Conservation (phyloP, 2,329 filamentous ascomycete genomes). For the Colletotrichum karsti region DNA sequence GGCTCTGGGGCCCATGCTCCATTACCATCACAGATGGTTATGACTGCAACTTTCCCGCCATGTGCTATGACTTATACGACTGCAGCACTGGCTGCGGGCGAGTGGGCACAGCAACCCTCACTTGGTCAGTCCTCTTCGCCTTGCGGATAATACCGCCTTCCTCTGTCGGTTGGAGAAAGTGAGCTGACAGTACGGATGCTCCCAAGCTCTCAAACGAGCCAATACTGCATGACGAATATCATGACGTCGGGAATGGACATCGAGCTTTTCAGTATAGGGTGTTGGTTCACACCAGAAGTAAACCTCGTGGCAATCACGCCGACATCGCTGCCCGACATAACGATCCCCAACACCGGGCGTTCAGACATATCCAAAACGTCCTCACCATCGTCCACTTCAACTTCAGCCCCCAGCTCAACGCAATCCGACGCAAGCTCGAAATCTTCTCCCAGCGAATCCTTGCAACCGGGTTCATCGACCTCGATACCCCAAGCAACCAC, state of each 20-base stretch:
- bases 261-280: neutral
- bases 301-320: neutral
- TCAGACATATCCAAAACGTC: neutral
- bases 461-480: neutral
- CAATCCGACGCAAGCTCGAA: too few relatives aligned
- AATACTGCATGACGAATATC: neutral
- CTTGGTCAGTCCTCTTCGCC: neutral
- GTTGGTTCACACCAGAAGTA: neutral
- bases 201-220: neutral
- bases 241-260: neutral
- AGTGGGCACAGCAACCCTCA: neutral
- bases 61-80: neutral
- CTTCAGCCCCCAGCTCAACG: neutral
- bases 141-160: neutral
- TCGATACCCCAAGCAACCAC: constrained; percentile 1
- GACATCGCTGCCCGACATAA: neutral
- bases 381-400: neutral
- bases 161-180: neutral
- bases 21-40: neutral
- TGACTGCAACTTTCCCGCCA: neutral
- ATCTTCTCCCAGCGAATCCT: neutral
- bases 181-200: neutral
- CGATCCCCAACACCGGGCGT: neutral
- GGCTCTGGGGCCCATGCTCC: neutral
- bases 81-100: neutral